Evolutionary conservation across 352 stramenopile species (phyloP), one percentile per base, ranked within the genome.

Genomic region (Pythium brassicae): DNA sequence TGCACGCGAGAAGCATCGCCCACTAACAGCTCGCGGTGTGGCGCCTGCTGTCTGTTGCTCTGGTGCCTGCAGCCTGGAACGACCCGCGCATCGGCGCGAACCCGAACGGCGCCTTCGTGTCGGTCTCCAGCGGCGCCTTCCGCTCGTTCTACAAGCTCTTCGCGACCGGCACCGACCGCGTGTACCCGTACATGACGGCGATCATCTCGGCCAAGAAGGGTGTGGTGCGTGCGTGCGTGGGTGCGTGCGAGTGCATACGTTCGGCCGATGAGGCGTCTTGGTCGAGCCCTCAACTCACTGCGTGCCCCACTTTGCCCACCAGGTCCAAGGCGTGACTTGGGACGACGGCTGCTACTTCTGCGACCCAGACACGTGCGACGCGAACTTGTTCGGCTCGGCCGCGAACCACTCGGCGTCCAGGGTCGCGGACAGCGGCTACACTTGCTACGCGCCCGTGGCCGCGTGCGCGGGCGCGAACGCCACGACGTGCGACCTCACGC

Each of bases 311-410:
- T 11, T n/a, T 27, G 19, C n/a, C 3, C 4, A n/a, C 8, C 40
- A 82, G 55, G 59, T 92, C 5, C 78, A 89, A 61, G 83, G 83
- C 26, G 77, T 93, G 43, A 84, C 78, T 19, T 93, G 83, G 83
- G 83, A 93, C 54, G 80, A 93, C 50, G 81, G 80, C 0, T 93
- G 80, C 58, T 91, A 86, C 71, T 88, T 91, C 40, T 91, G 80
- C 57, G 67, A 65, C 45, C 59, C 68, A 0, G 65, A 72, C 2
- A 73, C 66, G 39, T 93, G 83, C 53, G 73, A 84, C 44, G 69
- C 84, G 15, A 93, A 93, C 47, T 47, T 91, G 19, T 91, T 78
- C 57, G 71, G 62, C 43, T 75, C 66, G 26, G 60, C 79, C 10
- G 71, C 69, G 20, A 86, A 89, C 63, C 57, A 71, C 8, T 63